Evolutionary conservation across 1,284 basidiomycete genomes (phyloP).

Genomic region (Melampsora allii-populina): DNA sequence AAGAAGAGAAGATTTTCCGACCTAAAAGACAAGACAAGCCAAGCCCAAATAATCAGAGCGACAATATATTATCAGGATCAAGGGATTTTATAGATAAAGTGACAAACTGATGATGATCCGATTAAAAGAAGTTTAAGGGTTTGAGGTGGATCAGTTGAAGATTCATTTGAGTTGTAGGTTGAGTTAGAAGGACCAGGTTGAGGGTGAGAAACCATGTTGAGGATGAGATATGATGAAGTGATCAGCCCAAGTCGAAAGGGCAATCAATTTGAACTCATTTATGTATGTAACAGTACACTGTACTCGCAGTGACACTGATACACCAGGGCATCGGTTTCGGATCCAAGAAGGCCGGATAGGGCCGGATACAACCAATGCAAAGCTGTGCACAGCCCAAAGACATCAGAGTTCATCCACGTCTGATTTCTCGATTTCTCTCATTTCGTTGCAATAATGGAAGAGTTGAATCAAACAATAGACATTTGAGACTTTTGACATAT

Average conservation of each 20-base stretch:
- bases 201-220: slow-evolving; percentile 34
- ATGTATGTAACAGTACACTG: no score
- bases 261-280: no score
- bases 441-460: no score
- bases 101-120: slow-evolving; percentile 30
- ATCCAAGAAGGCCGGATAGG: no score
- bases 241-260: not conserved
- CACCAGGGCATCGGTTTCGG: no score
- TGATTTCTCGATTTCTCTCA: no score
- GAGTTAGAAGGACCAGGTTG: slow-evolving; percentile 35
- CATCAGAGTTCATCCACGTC: no score
- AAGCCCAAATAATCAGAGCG: not conserved
- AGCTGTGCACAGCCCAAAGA: no score
- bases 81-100: not conserved
- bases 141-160: slow-evolving; percentile 27
- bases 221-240: not conserved
- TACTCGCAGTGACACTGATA: no score
- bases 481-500: no score
- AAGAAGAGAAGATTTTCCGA: slow-evolving; percentile 67
- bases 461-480: no score
- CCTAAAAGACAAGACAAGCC: not conserved
- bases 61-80: not conserved
- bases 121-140: slow-evolving; percentile 41
- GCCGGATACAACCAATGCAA: no score
- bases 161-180: not conserved